phyloP scores from a whole-genome alignment of 352 stramenopile species.

The Ophiocytium majus region DNA sequence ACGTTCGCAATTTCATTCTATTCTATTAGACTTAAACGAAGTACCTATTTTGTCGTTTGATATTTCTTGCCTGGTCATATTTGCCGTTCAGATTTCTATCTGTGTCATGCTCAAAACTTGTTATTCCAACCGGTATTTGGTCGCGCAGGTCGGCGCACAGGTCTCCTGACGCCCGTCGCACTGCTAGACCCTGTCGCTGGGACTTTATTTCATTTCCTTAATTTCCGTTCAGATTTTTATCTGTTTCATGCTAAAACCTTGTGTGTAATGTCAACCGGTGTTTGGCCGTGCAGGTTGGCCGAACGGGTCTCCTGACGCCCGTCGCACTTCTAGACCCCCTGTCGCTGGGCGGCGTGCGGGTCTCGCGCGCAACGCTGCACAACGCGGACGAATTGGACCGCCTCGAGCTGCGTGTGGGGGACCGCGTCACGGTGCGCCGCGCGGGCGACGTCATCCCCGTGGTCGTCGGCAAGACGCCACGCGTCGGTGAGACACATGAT shows the following conservation, averaged over 20 bases:
- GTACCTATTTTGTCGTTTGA: no score
- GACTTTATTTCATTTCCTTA: no score
- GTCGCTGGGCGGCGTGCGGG: slow-evolving; percentile 55
- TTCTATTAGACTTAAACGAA: no score
- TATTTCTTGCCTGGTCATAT: no score
- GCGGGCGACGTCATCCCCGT: slow-evolving; percentile 55
- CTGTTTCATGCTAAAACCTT: no score
- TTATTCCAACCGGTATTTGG: no score
- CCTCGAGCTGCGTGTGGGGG: slow-evolving; percentile 44
- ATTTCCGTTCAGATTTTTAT: no score
- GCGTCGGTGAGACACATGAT: slow-evolving; percentile 24
- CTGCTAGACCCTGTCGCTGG: slow-evolving; percentile 69
- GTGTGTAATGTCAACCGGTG: no score
- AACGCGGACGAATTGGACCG: slow-evolving; percentile 64
- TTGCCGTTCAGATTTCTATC: no score
- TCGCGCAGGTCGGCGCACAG: slow-evolving; percentile 69
- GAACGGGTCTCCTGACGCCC: slow-evolving; percentile 71
- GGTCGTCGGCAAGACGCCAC: slow-evolving; percentile 40
- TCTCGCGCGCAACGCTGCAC: slow-evolving; percentile 62
- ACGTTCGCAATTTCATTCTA: no score
- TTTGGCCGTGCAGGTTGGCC: slow-evolving; percentile 67
- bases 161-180: slow-evolving; percentile 72
- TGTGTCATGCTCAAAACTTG: no score
- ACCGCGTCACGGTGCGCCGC: slow-evolving; percentile 40
- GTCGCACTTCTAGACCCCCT: slow-evolving; percentile 70